Evolutionary conservation across 176 grass and related monocot species (phyloP), one percentile per base, ranked within the genome.

Genomic region (Carex kokanica): DNA sequence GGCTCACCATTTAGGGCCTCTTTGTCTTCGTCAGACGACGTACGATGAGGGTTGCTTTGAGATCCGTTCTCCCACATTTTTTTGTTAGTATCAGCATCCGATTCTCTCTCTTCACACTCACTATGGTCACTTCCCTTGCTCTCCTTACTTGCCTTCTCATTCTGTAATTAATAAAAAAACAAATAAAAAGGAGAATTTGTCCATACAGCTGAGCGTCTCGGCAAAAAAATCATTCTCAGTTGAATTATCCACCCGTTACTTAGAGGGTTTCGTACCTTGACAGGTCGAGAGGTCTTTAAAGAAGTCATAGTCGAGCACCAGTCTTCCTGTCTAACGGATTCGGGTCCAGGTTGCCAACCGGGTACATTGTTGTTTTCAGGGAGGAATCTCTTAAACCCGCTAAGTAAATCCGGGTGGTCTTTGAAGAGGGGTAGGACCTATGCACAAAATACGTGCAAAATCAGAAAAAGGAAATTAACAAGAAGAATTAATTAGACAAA

Each of bases 361-460:
- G 55, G 56, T 6, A 41, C 31, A 17, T 18, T 82, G 38, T 51
- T 63, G 43, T 56, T 60, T 64, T 14, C 18, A 45, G 78, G 83
- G 53, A 88, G 61, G 77, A 88, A 88, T 55, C 74, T 58, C 60
- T 18, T 88, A 78, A 89, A 89, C 29, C 81, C 84, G 58, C 64
- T 78, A 18, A 89, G 49, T 47, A 89, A 83, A 83, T 89, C 83
- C 1, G 80, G 84, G 36, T 89, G 88, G 27, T 71, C 60, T 36
- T 83, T 60, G 53, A 89, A 86, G 29, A 89, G 88, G 9, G 24
- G 60, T 62, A 71, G 36, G n/a, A 89, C 83, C 88, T 89, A 59
- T 53, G 56, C 74, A 67, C 14, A 83, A 13, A 81, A 36, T 78
- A 54, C 45, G 15, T 58, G 36, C 49, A n/a, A 69, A 57, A 49